A percentile compares a stretch with the other conserved stretches of the same genome.
Conservation (phyloP, 352 stramenopile species). For the Blastocystis sp. region DNA sequence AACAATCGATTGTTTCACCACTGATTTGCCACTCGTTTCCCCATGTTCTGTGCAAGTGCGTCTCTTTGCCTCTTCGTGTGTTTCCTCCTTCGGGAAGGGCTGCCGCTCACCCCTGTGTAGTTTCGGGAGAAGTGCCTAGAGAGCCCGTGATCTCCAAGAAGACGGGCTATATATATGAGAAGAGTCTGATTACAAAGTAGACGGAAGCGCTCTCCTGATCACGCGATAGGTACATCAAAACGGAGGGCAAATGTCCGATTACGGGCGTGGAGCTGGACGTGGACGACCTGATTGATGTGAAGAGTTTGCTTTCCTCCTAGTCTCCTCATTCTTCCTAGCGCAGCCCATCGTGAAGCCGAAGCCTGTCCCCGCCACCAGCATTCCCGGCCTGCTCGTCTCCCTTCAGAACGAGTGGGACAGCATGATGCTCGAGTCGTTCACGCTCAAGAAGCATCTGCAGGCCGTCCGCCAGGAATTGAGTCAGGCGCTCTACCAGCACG, state of each 20-base stretch:
- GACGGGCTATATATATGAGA: constrained; percentile 83
- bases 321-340: constrained; percentile 22
- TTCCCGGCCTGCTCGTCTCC: constrained; percentile 71
- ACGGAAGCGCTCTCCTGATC: constrained; percentile 71
- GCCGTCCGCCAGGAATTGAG: constrained; percentile 88
- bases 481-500: constrained; percentile 90
- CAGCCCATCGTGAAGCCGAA: constrained; percentile 68
- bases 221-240: constrained; percentile 69
- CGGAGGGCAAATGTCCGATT: constrained; percentile 75
- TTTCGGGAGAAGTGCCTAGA: constrained; percentile 80
- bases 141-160: constrained; percentile 81
- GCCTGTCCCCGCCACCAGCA: constrained; percentile 58
- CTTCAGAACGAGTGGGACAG: constrained; percentile 90
- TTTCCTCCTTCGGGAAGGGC: not conserved
- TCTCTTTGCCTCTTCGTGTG: not conserved
- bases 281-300: constrained; percentile 77
- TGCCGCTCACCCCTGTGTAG: constrained; percentile 16
- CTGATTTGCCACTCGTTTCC: not conserved
- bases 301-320: constrained; percentile 68
- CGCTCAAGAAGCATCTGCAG: constrained; percentile 86
- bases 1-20: too few relatives aligned
- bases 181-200: constrained; percentile 80
- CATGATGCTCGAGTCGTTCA: constrained; percentile 88
- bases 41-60: constrained; percentile 66
- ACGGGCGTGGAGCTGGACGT: constrained; percentile 76